Evolutionary conservation across 1,139 yeast species (phyloP), one percentile per base, ranked within the genome.

Genomic region (Yamadazyma songkhlaensis): DNA sequence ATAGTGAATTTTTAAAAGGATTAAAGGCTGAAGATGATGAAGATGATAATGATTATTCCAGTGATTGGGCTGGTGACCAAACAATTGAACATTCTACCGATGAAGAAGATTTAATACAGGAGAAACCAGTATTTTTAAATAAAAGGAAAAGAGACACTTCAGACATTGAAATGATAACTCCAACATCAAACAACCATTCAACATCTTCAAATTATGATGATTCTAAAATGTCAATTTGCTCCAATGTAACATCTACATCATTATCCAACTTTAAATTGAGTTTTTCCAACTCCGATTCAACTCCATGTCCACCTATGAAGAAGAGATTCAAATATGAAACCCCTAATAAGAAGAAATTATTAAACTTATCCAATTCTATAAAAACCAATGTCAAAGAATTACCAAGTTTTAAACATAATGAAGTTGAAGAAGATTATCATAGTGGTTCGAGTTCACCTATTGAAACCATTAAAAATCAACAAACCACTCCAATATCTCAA

Each of bases 281-380:
- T 36, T 60, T 57, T 32, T 47, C 60, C 15, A 56, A 48, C 25
- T 55, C 60, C 25, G 67, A 62, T 42, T 57, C 66, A 1, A 62
- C 68, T 1, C 68, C 68, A 5, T 62, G 68, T 44, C 68, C 68
- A 6, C 59, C 58, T 23, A 65, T 67, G 9, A 50, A 57, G 14
- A 49, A 65, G 33, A 57, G 53, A 38, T 44, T 60, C 29, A 57
- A 56, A 40, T 59, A 57, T 25, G 38, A 38, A 13, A 48, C 52
- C 2, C 54, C 52, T 7, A 36, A 43, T 9, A 50, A 48, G 34
- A 48, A 45, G 32, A 50, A 42, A 29, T 44, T 59, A 3, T 44
- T 62, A 24, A 58, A 62, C 42, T 47, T 62, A 6, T 50, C 55
- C 25, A 48, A 49, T 43, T 60, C 64, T 0, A 43, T 52, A 11